Conservation (phyloP, 306 rosid genomes). For the Cucurbita ficifolia region DNA sequence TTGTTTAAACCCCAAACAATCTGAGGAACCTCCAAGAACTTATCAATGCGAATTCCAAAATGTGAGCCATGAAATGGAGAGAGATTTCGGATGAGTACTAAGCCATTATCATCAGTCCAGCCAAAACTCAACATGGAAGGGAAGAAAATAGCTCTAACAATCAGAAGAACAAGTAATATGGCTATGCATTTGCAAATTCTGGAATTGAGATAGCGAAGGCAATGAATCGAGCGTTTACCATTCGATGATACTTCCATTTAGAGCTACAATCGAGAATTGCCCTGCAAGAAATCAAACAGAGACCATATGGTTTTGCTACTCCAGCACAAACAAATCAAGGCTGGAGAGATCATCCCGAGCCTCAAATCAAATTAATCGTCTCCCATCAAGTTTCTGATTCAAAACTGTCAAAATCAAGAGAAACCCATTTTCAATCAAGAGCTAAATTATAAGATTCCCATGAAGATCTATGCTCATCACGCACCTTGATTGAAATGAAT, state of each 20-base stretch:
- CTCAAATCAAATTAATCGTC: not conserved
- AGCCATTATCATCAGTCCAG: slow-evolving; percentile 27
- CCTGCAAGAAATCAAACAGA: not conserved
- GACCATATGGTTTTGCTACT: not conserved
- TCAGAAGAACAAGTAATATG: slow-evolving; percentile 33
- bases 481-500: not conserved
- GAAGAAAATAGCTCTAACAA: slow-evolving; percentile 39
- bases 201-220: slow-evolving; percentile 32
- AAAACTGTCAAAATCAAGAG: not conserved
- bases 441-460: not conserved
- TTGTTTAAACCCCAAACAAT: slow-evolving; percentile 90
- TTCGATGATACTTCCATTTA: slow-evolving; percentile 38
- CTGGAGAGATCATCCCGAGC: slow-evolving; percentile 6
- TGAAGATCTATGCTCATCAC: not conserved
- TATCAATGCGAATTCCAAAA: slow-evolving; percentile 29
- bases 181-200: slow-evolving; percentile 41
- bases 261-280: not conserved
- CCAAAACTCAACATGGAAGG: slow-evolving; percentile 28
- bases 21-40: slow-evolving; percentile 73
- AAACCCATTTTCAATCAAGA: not conserved
- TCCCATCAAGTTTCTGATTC: not conserved
- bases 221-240: slow-evolving; percentile 23
- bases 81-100: slow-evolving; percentile 18
- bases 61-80: slow-evolving; percentile 16
- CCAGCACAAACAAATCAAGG: slow-evolving; percentile 2